Percentiles rank a stretch among this genome's conserved stretches.
These are phyloP conservation scores for Pichia sp. DNA, from an alignment of 1,139 yeast genomes.

Conservation along the genomic window DNA sequence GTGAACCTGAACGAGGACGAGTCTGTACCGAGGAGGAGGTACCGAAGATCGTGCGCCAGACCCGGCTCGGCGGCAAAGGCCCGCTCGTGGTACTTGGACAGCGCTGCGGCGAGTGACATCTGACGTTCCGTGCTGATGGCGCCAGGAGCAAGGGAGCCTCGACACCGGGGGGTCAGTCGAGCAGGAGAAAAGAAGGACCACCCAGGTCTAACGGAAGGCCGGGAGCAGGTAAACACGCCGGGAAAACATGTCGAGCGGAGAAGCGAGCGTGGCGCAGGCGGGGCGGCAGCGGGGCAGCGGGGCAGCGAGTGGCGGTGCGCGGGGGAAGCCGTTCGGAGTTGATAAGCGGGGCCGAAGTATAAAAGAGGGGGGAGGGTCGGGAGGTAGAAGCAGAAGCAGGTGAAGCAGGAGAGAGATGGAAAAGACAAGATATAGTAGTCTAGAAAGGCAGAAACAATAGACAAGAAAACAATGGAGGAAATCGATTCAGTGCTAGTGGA, in stretches of 20 bases:
- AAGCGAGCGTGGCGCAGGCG: neutral
- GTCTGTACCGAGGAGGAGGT: constrained; percentile 68
- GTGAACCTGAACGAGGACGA: constrained; percentile 56
- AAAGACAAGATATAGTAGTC: neutral
- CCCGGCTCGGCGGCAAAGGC: constrained; percentile 22
- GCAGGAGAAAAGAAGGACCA: neutral
- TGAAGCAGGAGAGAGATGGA: neutral
- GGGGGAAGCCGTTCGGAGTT: constrained; percentile 4
- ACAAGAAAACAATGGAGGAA: no score
- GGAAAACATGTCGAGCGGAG: neutral
- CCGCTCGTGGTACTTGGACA: neutral
- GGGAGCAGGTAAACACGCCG: neutral
- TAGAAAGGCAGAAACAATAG: neutral
- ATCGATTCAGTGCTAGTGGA: constrained; percentile 31
- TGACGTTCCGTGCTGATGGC: neutral
- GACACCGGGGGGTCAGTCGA: neutral
- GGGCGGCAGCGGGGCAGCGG: neutral
- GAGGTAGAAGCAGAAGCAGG: neutral
- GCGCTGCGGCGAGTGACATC: constrained; percentile 4
- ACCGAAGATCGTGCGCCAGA: constrained; percentile 57
- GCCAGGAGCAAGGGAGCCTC: neutral
- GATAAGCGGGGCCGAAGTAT: neutral
- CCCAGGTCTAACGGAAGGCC: neutral
- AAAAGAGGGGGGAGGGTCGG: neutral
- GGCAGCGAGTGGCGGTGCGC: constrained; percentile 3